Evolutionary conservation across 2,329 filamentous ascomycete species (phyloP).

Genomic region (Exophiala alcalophila): DNA sequence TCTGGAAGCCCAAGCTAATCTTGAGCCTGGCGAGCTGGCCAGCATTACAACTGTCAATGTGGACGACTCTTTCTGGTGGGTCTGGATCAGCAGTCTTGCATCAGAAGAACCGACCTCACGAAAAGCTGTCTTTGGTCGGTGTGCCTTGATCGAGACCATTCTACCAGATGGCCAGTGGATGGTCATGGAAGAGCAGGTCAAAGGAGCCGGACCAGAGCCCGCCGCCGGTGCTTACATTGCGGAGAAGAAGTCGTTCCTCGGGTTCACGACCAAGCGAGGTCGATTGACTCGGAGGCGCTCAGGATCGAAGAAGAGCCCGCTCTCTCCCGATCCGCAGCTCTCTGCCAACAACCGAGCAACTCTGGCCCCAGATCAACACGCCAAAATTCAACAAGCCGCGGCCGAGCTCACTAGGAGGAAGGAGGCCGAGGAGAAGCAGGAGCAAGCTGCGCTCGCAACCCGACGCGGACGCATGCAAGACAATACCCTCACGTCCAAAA

Average conservation of each 20-base stretch:
- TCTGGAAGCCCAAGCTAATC: conserved; percentile 62
- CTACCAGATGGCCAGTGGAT: conserved; percentile 84
- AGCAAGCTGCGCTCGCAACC: conserved; percentile 51
- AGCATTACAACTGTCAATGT: conserved; percentile 83
- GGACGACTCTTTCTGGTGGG: conserved; percentile 99
- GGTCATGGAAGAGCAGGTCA: conserved; percentile 93
- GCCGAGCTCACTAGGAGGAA: conserved; percentile 74
- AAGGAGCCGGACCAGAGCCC: conserved; percentile 82
- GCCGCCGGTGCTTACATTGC: conserved; percentile 84
- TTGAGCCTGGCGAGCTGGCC: conserved; percentile 90
- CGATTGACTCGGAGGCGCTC: conserved; percentile 69
- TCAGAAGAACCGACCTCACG: conserved; percentile 80
- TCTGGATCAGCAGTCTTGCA: conserved; percentile 96
- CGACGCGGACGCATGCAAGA: conserved; percentile 55
- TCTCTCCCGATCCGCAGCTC: conserved; percentile 52
- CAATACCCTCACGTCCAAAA: conserved; percentile 62
- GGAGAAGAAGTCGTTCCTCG: conserved; percentile 94
- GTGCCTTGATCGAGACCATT: conserved; percentile 83
- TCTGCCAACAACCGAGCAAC: conserved; percentile 64
- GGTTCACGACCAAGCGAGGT: conserved; percentile 70
- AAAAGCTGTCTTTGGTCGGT: conserved; percentile 91
- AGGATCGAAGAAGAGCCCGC: conserved; percentile 57
- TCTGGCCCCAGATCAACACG: conserved; percentile 87
- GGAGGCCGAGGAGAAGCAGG: conserved; percentile 50
- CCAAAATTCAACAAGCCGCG: conserved; percentile 87